A percentile compares a stretch with the other conserved stretches of the same genome.
phyloP scores from a whole-genome alignment of 352 stramenopile species.

The Phytophthora litchii region DNA sequence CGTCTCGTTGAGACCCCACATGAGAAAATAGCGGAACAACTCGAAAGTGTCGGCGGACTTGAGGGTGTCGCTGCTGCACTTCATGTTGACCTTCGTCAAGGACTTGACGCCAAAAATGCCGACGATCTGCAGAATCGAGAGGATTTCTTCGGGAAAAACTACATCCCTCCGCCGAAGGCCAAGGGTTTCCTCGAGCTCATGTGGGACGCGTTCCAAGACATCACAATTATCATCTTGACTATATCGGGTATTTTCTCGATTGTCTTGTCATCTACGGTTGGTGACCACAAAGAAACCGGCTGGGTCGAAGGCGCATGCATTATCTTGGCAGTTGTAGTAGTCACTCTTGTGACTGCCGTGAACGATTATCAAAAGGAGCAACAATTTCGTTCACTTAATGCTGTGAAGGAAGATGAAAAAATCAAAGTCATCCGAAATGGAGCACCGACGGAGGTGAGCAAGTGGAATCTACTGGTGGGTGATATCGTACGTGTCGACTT shows the following conservation, averaged over 20 bases:
- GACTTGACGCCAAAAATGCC: slow-evolving; percentile 47
- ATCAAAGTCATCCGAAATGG: slow-evolving; percentile 77
- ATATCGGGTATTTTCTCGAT: slow-evolving; percentile 80
- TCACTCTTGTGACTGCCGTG: slow-evolving; percentile 81
- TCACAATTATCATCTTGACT: slow-evolving; percentile 90
- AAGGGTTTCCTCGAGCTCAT: slow-evolving; percentile 79
- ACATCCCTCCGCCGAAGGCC: slow-evolving; percentile 50
- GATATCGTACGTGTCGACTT: slow-evolving; percentile 81
- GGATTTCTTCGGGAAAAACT: slow-evolving; percentile 61
- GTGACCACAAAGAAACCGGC: slow-evolving; percentile 49
- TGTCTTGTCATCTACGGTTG: slow-evolving; percentile 57
- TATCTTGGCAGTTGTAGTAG: slow-evolving; percentile 85
- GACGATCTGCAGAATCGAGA: slow-evolving; percentile 45
- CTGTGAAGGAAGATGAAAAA: slow-evolving; percentile 71
- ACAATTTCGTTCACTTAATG: slow-evolving; percentile 88
- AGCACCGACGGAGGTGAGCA: slow-evolving; percentile 50
- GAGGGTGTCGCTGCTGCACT: slow-evolving; percentile 53
- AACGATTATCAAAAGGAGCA: slow-evolving; percentile 93
- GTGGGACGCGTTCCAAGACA: slow-evolving; percentile 89
- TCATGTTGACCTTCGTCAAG: slow-evolving; percentile 46
- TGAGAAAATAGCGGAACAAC: slow-evolving; percentile 45
- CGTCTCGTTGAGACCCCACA: slow-evolving; percentile 65
- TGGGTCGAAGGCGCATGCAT: slow-evolving; percentile 92
- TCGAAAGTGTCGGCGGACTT: slow-evolving; percentile 46
- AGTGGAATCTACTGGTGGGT: slow-evolving; percentile 84